These are phyloP conservation scores for Pichia paraexigua DNA, from an alignment of 805 yeast species.

Conservation along the genomic window DNA sequence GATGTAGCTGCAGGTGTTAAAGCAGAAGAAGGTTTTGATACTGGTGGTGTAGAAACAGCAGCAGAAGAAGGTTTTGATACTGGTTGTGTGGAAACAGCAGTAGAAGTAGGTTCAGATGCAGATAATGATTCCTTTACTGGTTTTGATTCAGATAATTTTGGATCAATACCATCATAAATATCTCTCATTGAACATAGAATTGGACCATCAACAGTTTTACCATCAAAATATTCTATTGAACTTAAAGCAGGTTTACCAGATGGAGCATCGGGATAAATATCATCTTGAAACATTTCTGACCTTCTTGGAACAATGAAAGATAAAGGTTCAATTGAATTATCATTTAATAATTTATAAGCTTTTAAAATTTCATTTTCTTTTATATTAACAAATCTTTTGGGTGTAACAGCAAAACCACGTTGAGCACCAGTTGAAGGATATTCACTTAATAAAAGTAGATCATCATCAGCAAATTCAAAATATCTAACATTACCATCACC, in stretches of 20 bases:
- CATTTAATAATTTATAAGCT: slow-evolving; percentile 82
- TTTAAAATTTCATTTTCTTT: slow-evolving; percentile 78
- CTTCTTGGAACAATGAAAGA: slow-evolving; percentile 92
- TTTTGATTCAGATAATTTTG: slow-evolving; percentile 38
- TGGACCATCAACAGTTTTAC: slow-evolving; percentile 80
- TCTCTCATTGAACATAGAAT: slow-evolving; percentile 67
- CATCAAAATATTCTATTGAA: slow-evolving; percentile 73
- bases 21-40: slow-evolving; percentile 11
- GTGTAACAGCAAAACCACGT: slow-evolving; percentile 89
- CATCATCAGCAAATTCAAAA: slow-evolving; percentile 82
- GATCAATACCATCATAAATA: slow-evolving; percentile 68
- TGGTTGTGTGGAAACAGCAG: not conserved
- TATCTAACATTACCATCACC: slow-evolving; percentile 98
- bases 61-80: not conserved
- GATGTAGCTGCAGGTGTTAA: slow-evolving; percentile 24
- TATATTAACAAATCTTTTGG: slow-evolving; percentile 71
- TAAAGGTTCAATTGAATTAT: slow-evolving; percentile 77
- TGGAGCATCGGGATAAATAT: slow-evolving; percentile 88
- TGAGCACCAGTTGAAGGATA: slow-evolving; percentile 86
- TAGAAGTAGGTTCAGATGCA: not conserved
- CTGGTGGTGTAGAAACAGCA: not conserved
- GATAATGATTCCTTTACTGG: slow-evolving; percentile 4
- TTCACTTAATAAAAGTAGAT: slow-evolving; percentile 77
- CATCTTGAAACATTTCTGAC: slow-evolving; percentile 86
- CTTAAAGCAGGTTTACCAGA: slow-evolving; percentile 69